Evolutionary conservation across 2,329 filamentous ascomycete species (phyloP).

Genomic region (Fusarium dlaminii): DNA sequence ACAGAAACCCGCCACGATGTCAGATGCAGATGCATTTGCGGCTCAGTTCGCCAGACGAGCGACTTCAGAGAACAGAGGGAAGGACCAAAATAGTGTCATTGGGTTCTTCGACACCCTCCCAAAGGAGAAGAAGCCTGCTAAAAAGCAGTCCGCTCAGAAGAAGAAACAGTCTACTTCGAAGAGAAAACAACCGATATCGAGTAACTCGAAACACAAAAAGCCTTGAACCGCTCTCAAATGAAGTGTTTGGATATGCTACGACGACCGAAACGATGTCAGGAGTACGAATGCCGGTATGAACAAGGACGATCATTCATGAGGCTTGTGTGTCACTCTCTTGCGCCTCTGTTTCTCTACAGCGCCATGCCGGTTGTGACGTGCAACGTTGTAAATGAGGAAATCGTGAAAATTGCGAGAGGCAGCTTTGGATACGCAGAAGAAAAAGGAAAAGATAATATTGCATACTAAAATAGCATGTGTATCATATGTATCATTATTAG

Average conservation of each 20-base stretch:
- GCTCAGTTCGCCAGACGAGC: slow-evolving; percentile 4
- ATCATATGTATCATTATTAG: slow-evolving; percentile 24
- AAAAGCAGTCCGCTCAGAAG: neutral
- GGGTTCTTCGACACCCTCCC: slow-evolving; percentile 12
- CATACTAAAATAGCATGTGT: slow-evolving; percentile 11
- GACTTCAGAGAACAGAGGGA: neutral
- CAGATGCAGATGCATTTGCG: neutral
- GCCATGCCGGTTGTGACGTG: neutral
- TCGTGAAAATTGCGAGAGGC: neutral
- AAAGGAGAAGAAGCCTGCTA: neutral
- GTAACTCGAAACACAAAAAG: neutral
- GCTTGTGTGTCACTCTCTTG: neutral
- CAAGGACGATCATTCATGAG: neutral
- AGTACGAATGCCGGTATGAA: neutral
- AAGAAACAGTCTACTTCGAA: neutral
- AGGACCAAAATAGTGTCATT: neutral
- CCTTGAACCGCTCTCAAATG: neutral
- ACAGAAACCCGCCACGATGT: neutral
- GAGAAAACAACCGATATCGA: neutral
- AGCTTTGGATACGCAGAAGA: neutral
- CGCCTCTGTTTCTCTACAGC: neutral
- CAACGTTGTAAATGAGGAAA: neutral
- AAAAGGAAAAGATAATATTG: slow-evolving; percentile 1
- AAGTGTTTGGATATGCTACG: neutral
- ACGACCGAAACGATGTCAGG: neutral